Evolutionary conservation across 1,284 basidiomycete genomes (phyloP), one percentile per base, ranked within the genome.

Genomic region (Vanrija sp.): DNA sequence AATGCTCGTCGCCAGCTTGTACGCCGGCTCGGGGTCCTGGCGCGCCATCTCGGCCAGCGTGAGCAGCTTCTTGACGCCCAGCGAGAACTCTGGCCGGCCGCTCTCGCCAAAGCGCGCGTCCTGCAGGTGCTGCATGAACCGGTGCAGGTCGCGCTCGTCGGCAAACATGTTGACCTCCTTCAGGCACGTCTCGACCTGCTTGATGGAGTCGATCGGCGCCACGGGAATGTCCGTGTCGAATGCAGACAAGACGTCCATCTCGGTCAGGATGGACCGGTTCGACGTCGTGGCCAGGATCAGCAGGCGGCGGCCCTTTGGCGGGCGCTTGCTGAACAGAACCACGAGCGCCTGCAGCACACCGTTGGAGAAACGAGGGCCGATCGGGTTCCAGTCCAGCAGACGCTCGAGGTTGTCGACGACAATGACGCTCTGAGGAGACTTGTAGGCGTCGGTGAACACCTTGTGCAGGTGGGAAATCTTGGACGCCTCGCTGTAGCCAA

Each of bases 351-450:
- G 96, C 35, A 99, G 79, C 10, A 98, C 90, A 14, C 86, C 81
- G 72, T 98, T 98, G 3, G 92, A 96, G 79, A 98, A 99, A 48
- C 94, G 82, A 15, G 89, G 92, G 2, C 95, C 95, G 75, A 99
- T 89, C 4, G 94, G 92, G n/a, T 94, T 94, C 88, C 92, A 99
- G 63, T 96, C 93, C 49, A 96, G 80, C 54, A 96, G 78, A 38
- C 93, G 83, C 75, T 97, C 93, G 56, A 97, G 81, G 63, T 85
- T 90, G 69, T 99, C 96, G n/a, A 99, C 87, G 14, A 99, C 92
- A 55, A 99, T 86, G 12, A 98, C 89, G 69, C 93, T 97, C 63
- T 96, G 70, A 4, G 95, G 94, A 79, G 89, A 93, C 82, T 98
- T 98, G 79, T 98, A 96, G 62, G 90, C 92, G 77, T 99, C 96